phyloP scores from a whole-genome alignment of 768 basidiomycete species.

The Plicaturopsis crispa region DNA sequence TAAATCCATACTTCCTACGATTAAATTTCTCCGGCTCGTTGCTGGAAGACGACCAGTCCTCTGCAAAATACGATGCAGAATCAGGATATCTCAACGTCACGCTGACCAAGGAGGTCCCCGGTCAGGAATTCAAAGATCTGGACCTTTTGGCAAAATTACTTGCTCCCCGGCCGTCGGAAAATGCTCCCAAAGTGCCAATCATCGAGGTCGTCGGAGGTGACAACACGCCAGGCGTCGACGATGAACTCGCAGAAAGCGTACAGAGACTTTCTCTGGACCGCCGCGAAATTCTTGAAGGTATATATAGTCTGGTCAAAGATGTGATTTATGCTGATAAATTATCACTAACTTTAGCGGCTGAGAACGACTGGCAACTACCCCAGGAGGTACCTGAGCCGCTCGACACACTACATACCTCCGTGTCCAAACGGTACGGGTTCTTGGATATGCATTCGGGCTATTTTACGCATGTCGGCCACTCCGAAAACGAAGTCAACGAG shows the following conservation, averaged over 20 bases:
- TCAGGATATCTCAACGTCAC: constrained; percentile 74
- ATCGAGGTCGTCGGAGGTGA: constrained; percentile 52
- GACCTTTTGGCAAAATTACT: constrained; percentile 74
- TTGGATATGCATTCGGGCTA: constrained; percentile 68
- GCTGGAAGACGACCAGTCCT: constrained; percentile 56
- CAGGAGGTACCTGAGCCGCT: constrained; percentile 46
- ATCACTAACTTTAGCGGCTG: constrained; percentile 41
- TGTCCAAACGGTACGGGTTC: constrained; percentile 64
- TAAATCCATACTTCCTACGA: constrained; percentile 81
- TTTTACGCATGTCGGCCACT: constrained; percentile 63
- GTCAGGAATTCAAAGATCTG: constrained; percentile 67
- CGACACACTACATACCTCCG: constrained; percentile 25
- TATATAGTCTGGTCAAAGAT: constrained; percentile 3
- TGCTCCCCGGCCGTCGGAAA: constrained; percentile 47
- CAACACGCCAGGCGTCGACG: constrained; percentile 17
- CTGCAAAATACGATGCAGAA: constrained; percentile 68
- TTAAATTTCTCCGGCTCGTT: constrained; percentile 65
- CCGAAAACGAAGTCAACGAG: constrained; percentile 79
- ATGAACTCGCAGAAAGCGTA: constrained; percentile 36
- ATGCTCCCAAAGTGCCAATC: constrained; percentile 19
- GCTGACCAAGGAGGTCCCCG: constrained; percentile 58
- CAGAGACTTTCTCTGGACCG: constrained; percentile 42
- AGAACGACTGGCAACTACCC: constrained; percentile 74
- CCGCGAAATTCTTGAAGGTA: constrained; percentile 57
- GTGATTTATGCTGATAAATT: background rate